Conservation (phyloP, 1,284 basidiomycete genomes). For the Papiliotrema nemorosa region DNA sequence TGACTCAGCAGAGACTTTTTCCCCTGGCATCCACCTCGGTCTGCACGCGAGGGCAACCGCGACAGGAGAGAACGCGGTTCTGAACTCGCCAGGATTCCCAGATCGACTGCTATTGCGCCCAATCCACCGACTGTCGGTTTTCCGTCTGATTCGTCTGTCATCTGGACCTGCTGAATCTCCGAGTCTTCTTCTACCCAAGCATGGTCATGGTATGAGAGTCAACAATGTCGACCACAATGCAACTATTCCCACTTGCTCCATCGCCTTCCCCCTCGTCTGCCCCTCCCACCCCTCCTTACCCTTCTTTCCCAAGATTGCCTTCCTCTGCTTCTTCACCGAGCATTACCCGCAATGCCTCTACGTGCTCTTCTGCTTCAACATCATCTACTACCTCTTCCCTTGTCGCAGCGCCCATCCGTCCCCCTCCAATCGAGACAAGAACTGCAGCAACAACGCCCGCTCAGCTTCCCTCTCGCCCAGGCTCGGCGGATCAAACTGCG, state of each 20-base stretch:
- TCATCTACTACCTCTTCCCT: constrained; percentile 42
- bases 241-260: not conserved
- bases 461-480: constrained; percentile 17
- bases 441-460: constrained; percentile 40
- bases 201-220: too few relatives aligned
- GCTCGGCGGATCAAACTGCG: constrained; percentile 5
- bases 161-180: too few relatives aligned
- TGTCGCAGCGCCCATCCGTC: constrained; percentile 46
- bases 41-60: too few relatives aligned
- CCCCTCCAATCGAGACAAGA: constrained; percentile 42
- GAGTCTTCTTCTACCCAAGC: too few relatives aligned
- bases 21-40: too few relatives aligned
- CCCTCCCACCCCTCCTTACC: constrained; percentile 1
- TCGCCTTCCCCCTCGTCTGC: not conserved
- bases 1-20: too few relatives aligned
- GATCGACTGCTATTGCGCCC: too few relatives aligned
- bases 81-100: too few relatives aligned
- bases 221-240: not conserved
- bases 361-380: constrained; percentile 35
- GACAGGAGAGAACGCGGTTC: too few relatives aligned
- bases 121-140: too few relatives aligned
- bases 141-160: too few relatives aligned
- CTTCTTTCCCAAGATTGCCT: constrained; percentile 2
- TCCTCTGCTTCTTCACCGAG: not conserved
- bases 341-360: constrained; percentile 39